Conservation (phyloP, 1,284 basidiomycete genomes). For the Ustilago hordei region DNA sequence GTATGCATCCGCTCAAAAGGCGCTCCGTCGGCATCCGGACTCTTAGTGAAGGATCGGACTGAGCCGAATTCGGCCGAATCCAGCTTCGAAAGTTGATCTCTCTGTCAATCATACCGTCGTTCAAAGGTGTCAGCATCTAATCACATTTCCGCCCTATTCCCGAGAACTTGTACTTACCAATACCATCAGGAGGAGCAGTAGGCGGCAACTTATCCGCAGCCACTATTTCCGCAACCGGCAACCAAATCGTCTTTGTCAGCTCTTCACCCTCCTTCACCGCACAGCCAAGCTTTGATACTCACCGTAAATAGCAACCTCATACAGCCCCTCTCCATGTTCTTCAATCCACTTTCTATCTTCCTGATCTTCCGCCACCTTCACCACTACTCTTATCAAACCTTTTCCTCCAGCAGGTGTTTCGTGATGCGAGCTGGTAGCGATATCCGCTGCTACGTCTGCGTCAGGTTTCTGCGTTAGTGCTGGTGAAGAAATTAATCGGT, state of each 20-base stretch:
- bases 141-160: neutral
- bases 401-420: neutral
- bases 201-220: slow-evolving; percentile 39
- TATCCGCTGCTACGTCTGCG: slow-evolving; percentile 6
- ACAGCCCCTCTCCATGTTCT: slow-evolving; percentile 50
- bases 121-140: neutral
- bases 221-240: slow-evolving; percentile 10
- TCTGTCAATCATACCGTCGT: slow-evolving; percentile 7
- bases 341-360: slow-evolving; percentile 44
- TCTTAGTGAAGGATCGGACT: slow-evolving; percentile 36
- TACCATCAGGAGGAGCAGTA: slow-evolving; percentile 46
- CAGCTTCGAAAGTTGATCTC: slow-evolving; percentile 33
- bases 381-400: slow-evolving; percentile 22
- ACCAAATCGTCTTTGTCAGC: neutral
- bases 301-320: slow-evolving; percentile 51
- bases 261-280: neutral
- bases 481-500: slow-evolving; percentile 18
- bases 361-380: slow-evolving; percentile 50
- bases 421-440: slow-evolving; percentile 20
- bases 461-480: slow-evolving; percentile 14
- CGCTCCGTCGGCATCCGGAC: neutral
- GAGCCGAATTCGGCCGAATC: slow-evolving; percentile 30
- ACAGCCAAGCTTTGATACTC: neutral
- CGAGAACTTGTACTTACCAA: slow-evolving; percentile 27
- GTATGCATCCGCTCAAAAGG: neutral